A percentile compares a stretch with the other conserved stretches of the same genome.
Conservation (phyloP, 805 yeast species). For the Saccharomyces eubayanus region DNA sequence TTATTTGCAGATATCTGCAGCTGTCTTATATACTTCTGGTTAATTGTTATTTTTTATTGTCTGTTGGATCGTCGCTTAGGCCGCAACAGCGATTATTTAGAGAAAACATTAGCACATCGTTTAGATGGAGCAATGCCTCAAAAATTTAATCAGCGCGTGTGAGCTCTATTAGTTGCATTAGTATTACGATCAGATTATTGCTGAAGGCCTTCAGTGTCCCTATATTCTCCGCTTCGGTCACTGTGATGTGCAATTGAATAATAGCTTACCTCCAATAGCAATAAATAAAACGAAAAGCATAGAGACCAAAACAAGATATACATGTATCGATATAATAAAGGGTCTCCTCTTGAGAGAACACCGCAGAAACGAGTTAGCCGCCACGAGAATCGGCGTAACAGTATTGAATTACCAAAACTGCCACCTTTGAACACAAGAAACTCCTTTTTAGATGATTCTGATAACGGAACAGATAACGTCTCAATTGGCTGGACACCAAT, state of each 20-base stretch:
- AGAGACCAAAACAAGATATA: not conserved
- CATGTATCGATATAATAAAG: not conserved
- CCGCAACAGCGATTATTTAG: not conserved
- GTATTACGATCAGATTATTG: not conserved
- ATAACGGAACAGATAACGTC: conserved; percentile 4
- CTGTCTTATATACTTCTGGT: not conserved
- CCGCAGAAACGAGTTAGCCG: not conserved
- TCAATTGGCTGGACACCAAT: conserved; percentile 23
- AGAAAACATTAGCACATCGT: not conserved
- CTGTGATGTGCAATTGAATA: not conserved
- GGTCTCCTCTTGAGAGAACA: not conserved
- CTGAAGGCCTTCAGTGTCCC: not conserved
- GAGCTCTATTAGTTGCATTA: not conserved
- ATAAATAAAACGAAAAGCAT: not conserved
- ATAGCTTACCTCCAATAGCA: not conserved
- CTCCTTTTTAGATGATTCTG: conserved; percentile 11
- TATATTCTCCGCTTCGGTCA: not conserved
- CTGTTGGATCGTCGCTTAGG: not conserved
- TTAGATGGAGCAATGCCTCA: not conserved
- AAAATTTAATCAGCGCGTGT: not conserved
- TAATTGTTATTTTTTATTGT: not conserved
- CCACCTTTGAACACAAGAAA: conserved; percentile 25
- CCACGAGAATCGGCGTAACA: not conserved
- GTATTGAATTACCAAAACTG: conserved; percentile 19
- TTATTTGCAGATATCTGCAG: not conserved